Percentiles rank a stretch among this genome's conserved stretches.
Conservation (phyloP, 1,284 basidiomycete species). For the Pseudozyma tsukubaensis region DNA sequence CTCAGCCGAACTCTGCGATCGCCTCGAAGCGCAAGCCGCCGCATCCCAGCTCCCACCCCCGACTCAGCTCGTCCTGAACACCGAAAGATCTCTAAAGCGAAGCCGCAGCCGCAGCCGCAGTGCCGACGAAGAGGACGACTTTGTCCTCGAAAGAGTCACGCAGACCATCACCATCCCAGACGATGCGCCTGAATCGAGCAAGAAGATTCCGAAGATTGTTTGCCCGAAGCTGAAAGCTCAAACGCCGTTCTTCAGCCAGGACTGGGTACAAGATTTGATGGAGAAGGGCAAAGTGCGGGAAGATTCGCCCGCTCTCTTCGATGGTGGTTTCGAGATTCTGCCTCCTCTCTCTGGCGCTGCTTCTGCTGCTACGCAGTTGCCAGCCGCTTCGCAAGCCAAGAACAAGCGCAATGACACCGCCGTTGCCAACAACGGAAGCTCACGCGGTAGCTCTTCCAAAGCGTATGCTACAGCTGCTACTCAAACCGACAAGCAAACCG, state of each 20-base stretch:
- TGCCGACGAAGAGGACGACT: background rate
- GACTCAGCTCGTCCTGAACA: background rate
- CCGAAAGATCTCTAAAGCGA: slow-evolving; percentile 9
- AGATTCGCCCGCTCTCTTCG: background rate
- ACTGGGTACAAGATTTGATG: background rate
- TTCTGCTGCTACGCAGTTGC: background rate
- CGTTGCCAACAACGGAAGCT: no score
- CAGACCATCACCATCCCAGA: slow-evolving; percentile 8
- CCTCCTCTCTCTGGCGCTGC: no score
- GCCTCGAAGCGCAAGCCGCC: slow-evolving; percentile 27
- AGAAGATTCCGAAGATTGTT: no score
- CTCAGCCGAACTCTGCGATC: slow-evolving; percentile 21
- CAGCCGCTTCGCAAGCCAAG: background rate
- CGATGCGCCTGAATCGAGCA: background rate
- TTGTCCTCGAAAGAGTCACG: background rate
- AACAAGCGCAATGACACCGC: no score
- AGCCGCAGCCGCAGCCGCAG: background rate
- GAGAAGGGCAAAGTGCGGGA: background rate
- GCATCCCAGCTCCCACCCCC: background rate
- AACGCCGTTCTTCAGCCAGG: slow-evolving; percentile 12
- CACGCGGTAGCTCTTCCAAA: no score
- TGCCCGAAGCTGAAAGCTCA: no score
- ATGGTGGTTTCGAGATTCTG: no score
- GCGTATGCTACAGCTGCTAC: no score
- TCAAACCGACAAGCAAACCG: no score